Conservation (phyloP, 352 stramenopile genomes). For the Bremia lactucae region DNA sequence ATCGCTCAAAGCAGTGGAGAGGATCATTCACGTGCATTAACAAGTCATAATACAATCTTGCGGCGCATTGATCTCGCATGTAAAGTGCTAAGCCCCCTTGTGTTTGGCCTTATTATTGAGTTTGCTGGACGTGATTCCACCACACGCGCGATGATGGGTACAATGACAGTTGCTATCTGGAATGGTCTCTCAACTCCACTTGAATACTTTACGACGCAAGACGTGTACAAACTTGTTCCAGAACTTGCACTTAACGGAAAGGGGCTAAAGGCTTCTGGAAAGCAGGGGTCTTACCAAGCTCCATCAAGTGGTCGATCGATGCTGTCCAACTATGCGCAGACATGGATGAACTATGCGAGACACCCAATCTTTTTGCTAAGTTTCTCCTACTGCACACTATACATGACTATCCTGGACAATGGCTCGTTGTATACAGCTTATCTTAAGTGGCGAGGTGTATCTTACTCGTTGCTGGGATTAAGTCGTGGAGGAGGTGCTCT, state of each 20-base stretch:
- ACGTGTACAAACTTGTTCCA: slow-evolving; percentile 54
- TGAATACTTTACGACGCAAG: slow-evolving; percentile 62
- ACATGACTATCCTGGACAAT: slow-evolving; percentile 47
- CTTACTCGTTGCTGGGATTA: slow-evolving; percentile 33
- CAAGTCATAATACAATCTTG: slow-evolving; percentile 64
- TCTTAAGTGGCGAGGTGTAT: slow-evolving; percentile 49
- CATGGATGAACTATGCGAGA: slow-evolving; percentile 32
- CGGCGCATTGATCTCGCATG: slow-evolving; percentile 72
- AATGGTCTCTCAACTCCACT: slow-evolving; percentile 74
- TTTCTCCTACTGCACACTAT: slow-evolving; percentile 33
- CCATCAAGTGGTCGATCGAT: slow-evolving; percentile 2
- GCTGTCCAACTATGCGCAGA: slow-evolving; percentile 3
- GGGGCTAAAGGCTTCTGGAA: slow-evolving; percentile 15
- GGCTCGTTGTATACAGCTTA: slow-evolving; percentile 45
- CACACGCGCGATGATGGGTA: slow-evolving; percentile 52
- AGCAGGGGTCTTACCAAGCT: slow-evolving; percentile 2
- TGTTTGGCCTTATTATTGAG: slow-evolving; percentile 73
- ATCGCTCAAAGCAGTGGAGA: slow-evolving; percentile 27
- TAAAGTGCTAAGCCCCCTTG: slow-evolving; percentile 59
- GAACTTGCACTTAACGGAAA: slow-evolving; percentile 27
- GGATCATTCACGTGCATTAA: slow-evolving; percentile 34
- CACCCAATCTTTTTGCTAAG: slow-evolving; percentile 22
- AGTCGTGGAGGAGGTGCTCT: slow-evolving; percentile 34
- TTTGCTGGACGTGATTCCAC: slow-evolving; percentile 54
- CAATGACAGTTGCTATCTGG: slow-evolving; percentile 58